Percentiles rank a stretch among this genome's conserved stretches.
phyloP scores from a whole-genome alignment of 1,284 basidiomycete species.

The Sanghuangporus sanghuang region DNA sequence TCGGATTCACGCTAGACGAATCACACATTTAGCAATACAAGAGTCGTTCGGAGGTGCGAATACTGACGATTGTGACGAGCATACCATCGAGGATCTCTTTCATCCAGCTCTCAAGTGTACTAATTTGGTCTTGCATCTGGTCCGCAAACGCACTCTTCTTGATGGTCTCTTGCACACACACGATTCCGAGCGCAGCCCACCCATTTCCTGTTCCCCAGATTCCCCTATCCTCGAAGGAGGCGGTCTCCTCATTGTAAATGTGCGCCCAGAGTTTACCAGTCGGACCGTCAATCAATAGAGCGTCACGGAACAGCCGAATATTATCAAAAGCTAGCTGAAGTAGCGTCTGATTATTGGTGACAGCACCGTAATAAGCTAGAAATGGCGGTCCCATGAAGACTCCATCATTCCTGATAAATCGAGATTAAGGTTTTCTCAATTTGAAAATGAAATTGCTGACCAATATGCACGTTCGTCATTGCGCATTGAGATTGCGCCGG shows the following conservation, averaged over 20 bases:
- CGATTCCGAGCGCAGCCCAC: conserved; percentile 38
- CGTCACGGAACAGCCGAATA: conserved; percentile 39
- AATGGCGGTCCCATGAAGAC: conserved; percentile 63
- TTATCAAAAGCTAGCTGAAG: conserved; percentile 43
- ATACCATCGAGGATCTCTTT: conserved; percentile 44
- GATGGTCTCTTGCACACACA: conserved; percentile 42
- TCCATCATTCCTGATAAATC: conserved; percentile 44
- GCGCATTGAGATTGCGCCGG: conserved; percentile 51
- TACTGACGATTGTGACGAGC: conserved; percentile 37
- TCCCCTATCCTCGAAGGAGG: conserved; percentile 34
- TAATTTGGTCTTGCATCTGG: conserved; percentile 27
- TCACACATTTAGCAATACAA: conserved; percentile 8
- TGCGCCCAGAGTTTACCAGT: conserved; percentile 39
- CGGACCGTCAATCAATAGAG: conserved; percentile 34
- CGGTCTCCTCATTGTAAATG: conserved; percentile 38
- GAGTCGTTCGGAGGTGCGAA: conserved; percentile 11
- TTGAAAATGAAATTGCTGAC: conserved; percentile 23
- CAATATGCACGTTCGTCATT: conserved; percentile 38
- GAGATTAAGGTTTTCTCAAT: not conserved
- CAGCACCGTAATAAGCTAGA: conserved; percentile 49
- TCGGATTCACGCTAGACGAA: conserved; percentile 2
- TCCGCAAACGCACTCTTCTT: conserved; percentile 33
- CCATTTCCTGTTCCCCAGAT: conserved; percentile 51
- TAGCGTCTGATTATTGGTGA: conserved; percentile 35
- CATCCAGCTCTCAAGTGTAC: conserved; percentile 35